Conservation (phyloP, 441 rosid species). For the Populus hybrid region DNA sequence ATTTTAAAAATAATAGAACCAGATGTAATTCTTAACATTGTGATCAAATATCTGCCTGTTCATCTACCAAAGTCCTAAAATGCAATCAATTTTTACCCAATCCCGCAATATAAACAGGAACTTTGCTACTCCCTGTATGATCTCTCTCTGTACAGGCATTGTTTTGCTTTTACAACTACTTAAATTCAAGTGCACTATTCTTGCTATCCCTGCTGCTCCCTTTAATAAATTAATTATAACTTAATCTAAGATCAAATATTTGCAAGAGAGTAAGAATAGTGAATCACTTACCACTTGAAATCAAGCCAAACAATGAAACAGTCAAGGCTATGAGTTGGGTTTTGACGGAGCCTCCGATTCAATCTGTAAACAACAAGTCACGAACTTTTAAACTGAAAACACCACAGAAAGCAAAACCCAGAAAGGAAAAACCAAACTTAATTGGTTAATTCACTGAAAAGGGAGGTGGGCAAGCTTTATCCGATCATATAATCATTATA, state of each 20-base stretch:
- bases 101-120: neutral
- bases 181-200: neutral
- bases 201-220: neutral
- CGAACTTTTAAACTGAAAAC: neutral
- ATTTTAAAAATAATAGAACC: neutral
- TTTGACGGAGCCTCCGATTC: neutral
- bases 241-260: neutral
- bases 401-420: neutral
- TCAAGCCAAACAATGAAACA: neutral
- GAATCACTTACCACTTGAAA: neutral
- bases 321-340: neutral
- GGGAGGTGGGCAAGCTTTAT: neutral
- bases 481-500: neutral
- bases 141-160: neutral
- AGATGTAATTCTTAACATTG: neutral
- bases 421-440: neutral
- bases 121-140: neutral
- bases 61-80: slow-evolving; percentile 6
- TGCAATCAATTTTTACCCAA: neutral
- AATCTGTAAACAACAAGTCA: neutral
- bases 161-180: neutral
- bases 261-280: neutral
- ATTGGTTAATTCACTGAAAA: neutral
- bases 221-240: no score
- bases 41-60: slow-evolving; percentile 8